phyloP scores from a whole-genome alignment of 371 early-diverging fungal species.

The Actinomortierella ambigua region DNA sequence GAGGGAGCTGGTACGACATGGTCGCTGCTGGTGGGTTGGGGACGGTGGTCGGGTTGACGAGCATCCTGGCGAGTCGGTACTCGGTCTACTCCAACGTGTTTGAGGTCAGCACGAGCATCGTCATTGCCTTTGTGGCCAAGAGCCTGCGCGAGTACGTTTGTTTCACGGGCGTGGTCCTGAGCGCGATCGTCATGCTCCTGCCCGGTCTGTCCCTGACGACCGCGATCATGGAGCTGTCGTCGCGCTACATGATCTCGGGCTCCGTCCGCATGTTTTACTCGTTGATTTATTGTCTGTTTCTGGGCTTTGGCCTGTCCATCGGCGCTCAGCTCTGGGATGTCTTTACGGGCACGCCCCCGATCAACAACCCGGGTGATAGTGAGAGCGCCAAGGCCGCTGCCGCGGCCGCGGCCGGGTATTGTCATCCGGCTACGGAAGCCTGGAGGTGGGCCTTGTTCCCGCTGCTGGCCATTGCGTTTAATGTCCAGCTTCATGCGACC shows the following conservation, averaged over 20 bases:
- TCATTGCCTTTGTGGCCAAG: constrained; percentile 57
- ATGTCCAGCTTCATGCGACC: constrained; percentile 31
- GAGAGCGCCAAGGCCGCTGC: background rate
- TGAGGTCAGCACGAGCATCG: constrained; percentile 57
- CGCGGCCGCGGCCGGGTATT: constrained; percentile 18
- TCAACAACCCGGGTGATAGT: constrained; percentile 13
- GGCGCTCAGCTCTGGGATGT: constrained; percentile 54
- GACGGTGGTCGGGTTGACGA: constrained; percentile 49
- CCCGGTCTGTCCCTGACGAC: constrained; percentile 66
- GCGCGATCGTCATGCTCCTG: constrained; percentile 56
- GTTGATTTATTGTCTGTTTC: constrained; percentile 64
- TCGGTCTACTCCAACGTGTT: constrained; percentile 59
- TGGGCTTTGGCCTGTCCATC: constrained; percentile 69
- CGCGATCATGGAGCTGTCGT: constrained; percentile 71
- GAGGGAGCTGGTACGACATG: constrained; percentile 59
- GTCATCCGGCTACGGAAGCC: constrained; percentile 31
- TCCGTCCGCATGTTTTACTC: constrained; percentile 70
- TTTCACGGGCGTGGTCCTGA: constrained; percentile 55
- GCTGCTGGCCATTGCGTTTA: constrained; percentile 26
- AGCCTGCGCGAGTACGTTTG: constrained; percentile 52
- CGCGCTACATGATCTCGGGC: constrained; percentile 74
- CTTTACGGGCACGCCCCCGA: constrained; percentile 14
- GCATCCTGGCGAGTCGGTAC: constrained; percentile 50
- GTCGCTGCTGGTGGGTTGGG: constrained; percentile 53
- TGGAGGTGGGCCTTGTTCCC: constrained; percentile 43